phyloP scores from a whole-genome alignment of 805 yeast genomes.

The Kluyveromyces aestuarii region DNA sequence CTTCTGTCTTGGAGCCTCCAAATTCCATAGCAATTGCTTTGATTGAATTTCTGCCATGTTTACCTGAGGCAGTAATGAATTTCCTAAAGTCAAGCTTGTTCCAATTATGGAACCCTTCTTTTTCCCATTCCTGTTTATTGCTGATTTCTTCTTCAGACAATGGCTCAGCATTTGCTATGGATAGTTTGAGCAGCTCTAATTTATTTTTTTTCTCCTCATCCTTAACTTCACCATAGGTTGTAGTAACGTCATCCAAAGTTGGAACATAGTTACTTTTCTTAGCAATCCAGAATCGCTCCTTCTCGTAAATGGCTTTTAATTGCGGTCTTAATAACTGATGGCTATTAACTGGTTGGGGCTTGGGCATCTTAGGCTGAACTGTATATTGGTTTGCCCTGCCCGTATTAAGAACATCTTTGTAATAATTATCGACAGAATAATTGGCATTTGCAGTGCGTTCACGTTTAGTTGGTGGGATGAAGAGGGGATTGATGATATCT shows the following conservation, averaged over 20 bases:
- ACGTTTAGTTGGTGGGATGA: conserved; percentile 83
- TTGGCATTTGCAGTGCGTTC: conserved; percentile 60
- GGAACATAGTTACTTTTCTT: conserved; percentile 63
- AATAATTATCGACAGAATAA: conserved; percentile 81
- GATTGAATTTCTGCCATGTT: conserved; percentile 72
- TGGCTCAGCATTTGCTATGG: conserved; percentile 68
- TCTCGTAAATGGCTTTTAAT: conserved; percentile 64
- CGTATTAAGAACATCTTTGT: conserved; percentile 71
- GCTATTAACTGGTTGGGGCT: conserved; percentile 71
- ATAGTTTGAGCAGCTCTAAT: conserved; percentile 54
- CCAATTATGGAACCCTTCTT: conserved; percentile 75
- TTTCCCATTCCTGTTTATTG: conserved; percentile 47
- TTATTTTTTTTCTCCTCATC: conserved; percentile 39
- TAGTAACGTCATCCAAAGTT: conserved; percentile 44
- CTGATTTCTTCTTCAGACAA: conserved; percentile 74
- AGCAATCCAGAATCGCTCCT: conserved; percentile 70
- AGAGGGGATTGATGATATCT: conserved; percentile 44
- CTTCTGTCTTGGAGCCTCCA: conserved; percentile 63
- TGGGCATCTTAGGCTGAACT: conserved; percentile 74
- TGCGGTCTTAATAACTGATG: conserved; percentile 87
- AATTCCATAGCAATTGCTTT: conserved; percentile 67
- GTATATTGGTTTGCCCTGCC: conserved; percentile 39
- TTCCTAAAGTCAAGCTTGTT: conserved; percentile 79
- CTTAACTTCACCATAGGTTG: conserved; percentile 28
- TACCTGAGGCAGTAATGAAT: conserved; percentile 63